Conservation (phyloP, 805 yeast species). For the Saccharomyces jurei region DNA sequence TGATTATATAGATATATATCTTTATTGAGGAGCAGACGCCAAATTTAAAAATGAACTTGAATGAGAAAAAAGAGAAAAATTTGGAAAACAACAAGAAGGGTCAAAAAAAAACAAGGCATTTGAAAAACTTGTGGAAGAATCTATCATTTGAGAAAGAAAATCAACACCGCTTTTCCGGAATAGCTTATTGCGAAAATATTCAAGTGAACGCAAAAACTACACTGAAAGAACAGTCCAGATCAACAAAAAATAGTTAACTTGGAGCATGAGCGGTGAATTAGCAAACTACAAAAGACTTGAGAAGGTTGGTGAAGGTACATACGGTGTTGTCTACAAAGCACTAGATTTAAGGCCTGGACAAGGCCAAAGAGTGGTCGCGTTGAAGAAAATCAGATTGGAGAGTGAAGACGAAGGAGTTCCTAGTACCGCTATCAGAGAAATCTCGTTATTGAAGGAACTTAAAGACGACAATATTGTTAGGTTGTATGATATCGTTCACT, state of each 20-base stretch:
- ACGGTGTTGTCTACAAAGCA: slow-evolving; percentile 98
- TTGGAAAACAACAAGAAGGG: neutral
- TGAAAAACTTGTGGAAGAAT: neutral
- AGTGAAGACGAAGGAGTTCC: slow-evolving; percentile 96
- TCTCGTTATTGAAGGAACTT: slow-evolving; percentile 88
- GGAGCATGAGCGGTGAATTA: slow-evolving; percentile 66
- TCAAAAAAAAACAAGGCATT: neutral
- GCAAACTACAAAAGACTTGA: slow-evolving; percentile 90
- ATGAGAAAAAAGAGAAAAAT: neutral
- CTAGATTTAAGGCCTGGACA: slow-evolving; percentile 54
- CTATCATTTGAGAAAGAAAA: neutral
- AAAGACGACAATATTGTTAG: slow-evolving; percentile 90
- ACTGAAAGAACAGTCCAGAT: neutral
- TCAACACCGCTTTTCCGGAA: neutral
- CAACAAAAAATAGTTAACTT: neutral
- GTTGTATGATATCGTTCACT: slow-evolving; percentile 89
- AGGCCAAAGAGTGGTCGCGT: slow-evolving; percentile 82
- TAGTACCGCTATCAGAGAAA: slow-evolving; percentile 94
- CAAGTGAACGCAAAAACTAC: neutral
- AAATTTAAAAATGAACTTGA: neutral
- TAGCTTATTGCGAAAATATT: neutral
- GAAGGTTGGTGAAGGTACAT: slow-evolving; percentile 95
- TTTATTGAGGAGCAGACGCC: neutral
- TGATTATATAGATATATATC: neutral
- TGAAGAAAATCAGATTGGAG: slow-evolving; percentile 89